These are phyloP conservation scores for Hyphodiscus sp. DNA, from an alignment of 2,329 filamentous ascomycete species.

Conservation along the genomic window DNA sequence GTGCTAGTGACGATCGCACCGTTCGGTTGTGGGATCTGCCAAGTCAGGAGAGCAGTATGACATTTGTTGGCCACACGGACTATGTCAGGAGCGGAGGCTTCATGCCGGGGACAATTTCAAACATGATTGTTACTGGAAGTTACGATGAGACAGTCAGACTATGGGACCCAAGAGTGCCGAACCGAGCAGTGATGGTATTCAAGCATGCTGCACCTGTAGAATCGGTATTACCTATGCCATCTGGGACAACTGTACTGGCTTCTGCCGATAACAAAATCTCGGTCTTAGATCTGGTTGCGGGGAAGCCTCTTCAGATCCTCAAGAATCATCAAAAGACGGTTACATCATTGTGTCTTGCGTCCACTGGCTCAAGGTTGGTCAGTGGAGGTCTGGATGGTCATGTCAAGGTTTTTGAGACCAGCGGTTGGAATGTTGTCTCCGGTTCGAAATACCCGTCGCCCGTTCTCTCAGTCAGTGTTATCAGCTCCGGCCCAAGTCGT, in stretches of 20 bases:
- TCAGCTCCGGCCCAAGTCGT: slow-evolving; percentile 57
- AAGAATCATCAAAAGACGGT: slow-evolving; percentile 98
- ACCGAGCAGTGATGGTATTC: slow-evolving; percentile 77
- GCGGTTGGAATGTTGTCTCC: slow-evolving; percentile 92
- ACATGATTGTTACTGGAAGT: slow-evolving; percentile 79
- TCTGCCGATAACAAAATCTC: slow-evolving; percentile 81
- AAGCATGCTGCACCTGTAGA: slow-evolving; percentile 90
- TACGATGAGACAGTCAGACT: slow-evolving; percentile 92
- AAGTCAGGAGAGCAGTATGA: slow-evolving; percentile 65
- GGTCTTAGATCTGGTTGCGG: slow-evolving; percentile 87
- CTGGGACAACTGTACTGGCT: slow-evolving; percentile 79
- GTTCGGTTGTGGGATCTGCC: slow-evolving; percentile 93
- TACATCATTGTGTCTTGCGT: slow-evolving; percentile 76
- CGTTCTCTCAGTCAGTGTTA: slow-evolving; percentile 75
- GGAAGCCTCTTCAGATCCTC: slow-evolving; percentile 78
- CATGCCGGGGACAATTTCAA: slow-evolving; percentile 64
- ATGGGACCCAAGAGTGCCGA: slow-evolving; percentile 80
- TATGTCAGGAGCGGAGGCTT: slow-evolving; percentile 87
- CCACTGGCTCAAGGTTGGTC: slow-evolving; percentile 72
- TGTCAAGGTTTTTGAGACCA: slow-evolving; percentile 94
- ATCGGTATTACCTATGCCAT: slow-evolving; percentile 77
- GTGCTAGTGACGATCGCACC: slow-evolving; percentile 84
- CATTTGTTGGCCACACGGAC: slow-evolving; percentile 81
- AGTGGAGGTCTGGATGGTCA: slow-evolving; percentile 90
- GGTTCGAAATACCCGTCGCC: slow-evolving; percentile 90